These are phyloP conservation scores for Fusarium acutatum DNA, from an alignment of 2,329 filamentous ascomycete species.

Conservation along the genomic window DNA sequence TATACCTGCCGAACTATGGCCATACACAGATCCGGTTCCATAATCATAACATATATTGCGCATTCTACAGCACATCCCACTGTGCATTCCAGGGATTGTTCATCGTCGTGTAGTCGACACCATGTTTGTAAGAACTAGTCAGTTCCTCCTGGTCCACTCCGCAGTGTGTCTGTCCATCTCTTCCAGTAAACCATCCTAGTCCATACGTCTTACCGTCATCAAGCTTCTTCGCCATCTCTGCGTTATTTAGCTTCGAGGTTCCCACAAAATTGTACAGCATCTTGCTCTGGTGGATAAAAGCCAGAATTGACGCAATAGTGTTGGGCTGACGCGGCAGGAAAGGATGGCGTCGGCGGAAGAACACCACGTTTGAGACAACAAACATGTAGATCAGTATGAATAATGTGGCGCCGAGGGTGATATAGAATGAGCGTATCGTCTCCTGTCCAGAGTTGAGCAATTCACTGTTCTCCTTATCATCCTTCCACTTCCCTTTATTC, in stretches of 20 bases:
- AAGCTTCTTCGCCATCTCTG: constrained; percentile 69
- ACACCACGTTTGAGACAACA: constrained; percentile 66
- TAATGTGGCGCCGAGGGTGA: constrained; percentile 68
- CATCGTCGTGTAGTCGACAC: constrained; percentile 58
- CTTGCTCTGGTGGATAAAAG: constrained; percentile 81
- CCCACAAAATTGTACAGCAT: constrained; percentile 81
- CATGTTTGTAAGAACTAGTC: constrained; percentile 70
- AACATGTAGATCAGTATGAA: constrained; percentile 73
- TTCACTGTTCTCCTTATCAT: constrained; percentile 29
- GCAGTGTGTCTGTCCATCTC: constrained; percentile 77
- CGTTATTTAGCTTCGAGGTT: constrained; percentile 69
- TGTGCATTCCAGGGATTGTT: constrained; percentile 62
- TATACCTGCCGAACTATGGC: constrained; percentile 2
- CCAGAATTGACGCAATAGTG: constrained; percentile 78
- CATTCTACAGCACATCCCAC: constrained; percentile 49
- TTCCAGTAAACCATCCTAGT: constrained; percentile 78
- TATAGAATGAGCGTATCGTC: constrained; percentile 70
- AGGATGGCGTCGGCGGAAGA: constrained; percentile 68
- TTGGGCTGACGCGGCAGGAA: constrained; percentile 82
- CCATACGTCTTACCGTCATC: constrained; percentile 72
- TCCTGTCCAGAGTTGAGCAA: constrained; percentile 64
- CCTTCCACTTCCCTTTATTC: constrained; percentile 11
- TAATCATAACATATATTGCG: constrained; percentile 18
- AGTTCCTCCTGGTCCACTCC: constrained; percentile 82
- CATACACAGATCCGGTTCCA: constrained; percentile 16